Conservation (phyloP, 2,329 filamentous ascomycete genomes). For the Diaporthe caulivora region DNA sequence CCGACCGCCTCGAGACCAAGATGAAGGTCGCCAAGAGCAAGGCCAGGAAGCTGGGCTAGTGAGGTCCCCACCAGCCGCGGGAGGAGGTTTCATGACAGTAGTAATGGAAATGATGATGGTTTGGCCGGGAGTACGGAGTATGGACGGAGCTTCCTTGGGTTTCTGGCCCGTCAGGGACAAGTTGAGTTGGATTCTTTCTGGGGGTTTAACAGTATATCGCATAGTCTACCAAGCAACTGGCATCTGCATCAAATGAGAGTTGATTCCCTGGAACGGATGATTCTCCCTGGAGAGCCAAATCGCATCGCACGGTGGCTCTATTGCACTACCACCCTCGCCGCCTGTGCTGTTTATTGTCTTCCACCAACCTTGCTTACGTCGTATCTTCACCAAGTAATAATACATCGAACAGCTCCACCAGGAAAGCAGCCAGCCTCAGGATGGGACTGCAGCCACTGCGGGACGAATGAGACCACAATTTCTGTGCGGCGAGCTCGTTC, state of each 20-base stretch:
- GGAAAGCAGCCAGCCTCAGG: not conserved
- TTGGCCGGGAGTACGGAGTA: constrained; percentile 17
- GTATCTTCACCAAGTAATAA: not conserved
- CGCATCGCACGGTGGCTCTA: not conserved
- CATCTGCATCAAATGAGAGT: not conserved
- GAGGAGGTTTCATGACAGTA: not conserved
- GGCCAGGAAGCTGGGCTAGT: constrained; percentile 69
- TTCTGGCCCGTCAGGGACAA: not conserved
- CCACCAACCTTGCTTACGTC: not conserved
- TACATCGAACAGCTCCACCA: not conserved
- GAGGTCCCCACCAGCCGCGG: not conserved
- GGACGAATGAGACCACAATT: not conserved
- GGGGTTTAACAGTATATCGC: not conserved
- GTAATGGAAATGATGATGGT: not conserved
- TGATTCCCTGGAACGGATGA: not conserved
- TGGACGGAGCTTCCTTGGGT: not conserved
- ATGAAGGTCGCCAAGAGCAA: constrained; percentile 80
- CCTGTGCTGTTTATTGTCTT: not conserved
- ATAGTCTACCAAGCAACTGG: constrained; percentile 18
- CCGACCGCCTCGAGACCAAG: constrained; percentile 75
- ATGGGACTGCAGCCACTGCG: too few species aligned
- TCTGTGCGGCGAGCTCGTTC: not conserved
- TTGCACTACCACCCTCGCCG: not conserved
- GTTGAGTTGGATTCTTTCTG: not conserved
- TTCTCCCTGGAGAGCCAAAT: not conserved